Evolutionary conservation across 2,329 filamentous ascomycete species (phyloP), one percentile per base, ranked within the genome.

Genomic region (Aureobasidium subglaciale): DNA sequence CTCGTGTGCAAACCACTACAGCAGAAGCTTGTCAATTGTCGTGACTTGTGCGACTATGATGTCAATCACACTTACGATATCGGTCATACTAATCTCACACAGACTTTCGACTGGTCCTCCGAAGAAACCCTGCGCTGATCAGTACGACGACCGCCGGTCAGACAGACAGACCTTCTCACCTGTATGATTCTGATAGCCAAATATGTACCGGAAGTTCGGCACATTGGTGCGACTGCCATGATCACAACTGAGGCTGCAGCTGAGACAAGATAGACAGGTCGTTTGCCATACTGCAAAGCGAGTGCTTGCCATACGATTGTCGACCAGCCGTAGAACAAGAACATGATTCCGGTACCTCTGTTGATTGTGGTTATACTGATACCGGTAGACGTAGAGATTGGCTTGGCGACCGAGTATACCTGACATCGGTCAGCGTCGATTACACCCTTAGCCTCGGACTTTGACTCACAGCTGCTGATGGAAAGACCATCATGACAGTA

Each of bases 251-350:
- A 59, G 22, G 57, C 48, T 5, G 59, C 43, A 5, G 48, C 58
- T 0, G 60, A 63, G 5, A 63, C 45, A 13, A 67, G 35, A 42
- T 67, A 67, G 1, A 64, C 61, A 0, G 63, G 57, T 18, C 65
- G 56, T 42, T 64, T 61, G 20, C 74, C 74, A 62, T 72, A 76
- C 42, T 73, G 70, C 59, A 74, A 61, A 2, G 74, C 72, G 53
- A 76, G 70, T 0, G 74, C 72, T 58, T 77, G 75, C 75, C 75
- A 77, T 48, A 76, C 70, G 1, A 76, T 55, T 16, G 73, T 63
- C 0, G 71, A 72, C 73, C 74, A 77, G 20, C 73, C 73, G 2
- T 71, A 69, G 10, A 75, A 60, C 16, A 76, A 59, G 46, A 75
- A 75, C 61, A 67, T 63, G 52, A 64, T 62, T n/a, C 64, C 64